A percentile compares a stretch with the other conserved stretches of the same genome.
Conservation (phyloP, 768 basidiomycete species). For the Austroboletus eburneus region DNA sequence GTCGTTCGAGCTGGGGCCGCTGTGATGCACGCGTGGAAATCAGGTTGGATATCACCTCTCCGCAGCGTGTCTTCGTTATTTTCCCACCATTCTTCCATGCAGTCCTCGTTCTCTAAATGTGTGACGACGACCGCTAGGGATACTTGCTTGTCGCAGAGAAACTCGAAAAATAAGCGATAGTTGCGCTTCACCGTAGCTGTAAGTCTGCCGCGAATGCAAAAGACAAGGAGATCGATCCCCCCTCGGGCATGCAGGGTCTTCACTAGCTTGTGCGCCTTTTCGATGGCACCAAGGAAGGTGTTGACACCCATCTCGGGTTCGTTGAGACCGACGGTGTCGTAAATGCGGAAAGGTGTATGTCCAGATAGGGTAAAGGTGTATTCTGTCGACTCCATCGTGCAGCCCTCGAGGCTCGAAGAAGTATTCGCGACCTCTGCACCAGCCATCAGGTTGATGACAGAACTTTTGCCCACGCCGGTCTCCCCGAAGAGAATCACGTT, state of each 20-base stretch:
- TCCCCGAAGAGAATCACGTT: conserved; percentile 7
- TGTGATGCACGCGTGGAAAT: conserved; percentile 11
- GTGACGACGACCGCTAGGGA: conserved; percentile 13
- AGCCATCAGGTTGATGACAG: too few species aligned
- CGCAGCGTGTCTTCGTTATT: conserved; percentile 1
- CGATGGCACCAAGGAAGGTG: conserved; percentile 6
- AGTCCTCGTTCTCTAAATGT: conserved; percentile 2
- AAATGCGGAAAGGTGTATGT: neutral
- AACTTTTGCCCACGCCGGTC: too few species aligned
- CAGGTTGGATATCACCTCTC: neutral
- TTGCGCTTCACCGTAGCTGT: conserved; percentile 3
- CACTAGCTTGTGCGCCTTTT: neutral
- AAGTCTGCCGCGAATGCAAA: conserved; percentile 11
- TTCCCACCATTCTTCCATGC: conserved; percentile 14
- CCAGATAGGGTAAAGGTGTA: conserved; percentile 1
- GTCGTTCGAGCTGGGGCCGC: neutral
- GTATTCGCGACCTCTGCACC: neutral
- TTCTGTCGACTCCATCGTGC: neutral
- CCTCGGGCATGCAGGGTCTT: too few species aligned
- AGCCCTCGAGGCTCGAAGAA: neutral
- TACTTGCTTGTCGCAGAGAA: conserved; percentile 8
- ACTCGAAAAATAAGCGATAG: conserved; percentile 9
- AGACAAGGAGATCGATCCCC: neutral
- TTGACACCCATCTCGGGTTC: conserved; percentile 3
- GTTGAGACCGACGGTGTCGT: too few species aligned